Evolutionary conservation across 148 eudicot genomes (phyloP).

Genomic region (Tetragonia tetragonoides): DNA sequence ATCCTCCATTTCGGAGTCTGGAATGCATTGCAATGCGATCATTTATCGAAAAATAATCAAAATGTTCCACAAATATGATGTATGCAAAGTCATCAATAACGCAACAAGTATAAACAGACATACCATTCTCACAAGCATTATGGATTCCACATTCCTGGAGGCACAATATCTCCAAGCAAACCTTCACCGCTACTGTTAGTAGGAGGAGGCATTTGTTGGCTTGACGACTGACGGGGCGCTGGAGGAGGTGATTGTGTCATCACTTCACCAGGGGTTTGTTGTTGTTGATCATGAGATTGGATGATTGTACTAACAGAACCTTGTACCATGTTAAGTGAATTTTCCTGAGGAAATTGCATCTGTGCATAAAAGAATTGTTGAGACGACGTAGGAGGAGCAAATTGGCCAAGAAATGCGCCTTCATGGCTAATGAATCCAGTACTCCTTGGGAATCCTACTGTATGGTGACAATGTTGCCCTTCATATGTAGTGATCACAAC

Average conservation of each 20-base stretch:
- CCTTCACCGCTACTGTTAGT: constrained; percentile 44
- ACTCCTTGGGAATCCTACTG: constrained; percentile 74
- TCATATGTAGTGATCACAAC: constrained; percentile 91
- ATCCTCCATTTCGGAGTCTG: too few species aligned
- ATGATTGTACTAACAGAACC: constrained; percentile 12
- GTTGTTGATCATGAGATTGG: constrained; percentile 12
- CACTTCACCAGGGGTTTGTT: constrained; percentile 19
- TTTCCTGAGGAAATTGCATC: constrained; percentile 37
- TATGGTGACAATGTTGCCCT: constrained; percentile 90
- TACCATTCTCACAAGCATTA: constrained; percentile 9
- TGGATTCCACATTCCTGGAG: constrained; percentile 58
- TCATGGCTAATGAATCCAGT: constrained; percentile 47
- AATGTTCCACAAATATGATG: neutral
- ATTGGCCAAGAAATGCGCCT: constrained; percentile 38
- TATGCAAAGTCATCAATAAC: neutral
- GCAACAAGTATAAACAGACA: neutral
- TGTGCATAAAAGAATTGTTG: constrained; percentile 30
- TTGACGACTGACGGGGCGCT: constrained; percentile 15
- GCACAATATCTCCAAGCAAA: constrained; percentile 84
- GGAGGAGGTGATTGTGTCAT: constrained; percentile 23
- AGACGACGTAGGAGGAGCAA: constrained; percentile 32
- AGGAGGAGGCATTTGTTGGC: constrained; percentile 1
- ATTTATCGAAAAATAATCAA: too few species aligned
- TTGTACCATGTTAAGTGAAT: constrained; percentile 24
- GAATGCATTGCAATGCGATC: too few species aligned